phyloP scores from a whole-genome alignment of 192 early-diverging fungal genomes.

The Linnemannia schmuckeri region DNA sequence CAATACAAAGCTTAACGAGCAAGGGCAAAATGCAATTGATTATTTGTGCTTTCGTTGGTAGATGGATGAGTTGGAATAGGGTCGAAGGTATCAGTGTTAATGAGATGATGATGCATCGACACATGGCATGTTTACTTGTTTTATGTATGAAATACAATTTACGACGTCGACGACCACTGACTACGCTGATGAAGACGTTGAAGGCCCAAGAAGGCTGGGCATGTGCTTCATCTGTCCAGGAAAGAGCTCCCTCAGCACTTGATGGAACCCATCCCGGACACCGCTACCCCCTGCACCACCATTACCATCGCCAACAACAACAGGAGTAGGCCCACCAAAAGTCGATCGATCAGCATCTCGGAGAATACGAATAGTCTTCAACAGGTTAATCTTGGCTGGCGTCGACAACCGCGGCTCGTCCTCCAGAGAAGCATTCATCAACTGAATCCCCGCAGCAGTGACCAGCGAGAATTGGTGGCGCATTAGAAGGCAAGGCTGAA shows the following conservation, averaged over 20 bases:
- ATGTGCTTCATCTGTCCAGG: conserved; percentile 43
- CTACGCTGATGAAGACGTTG: no score
- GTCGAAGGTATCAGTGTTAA: no score
- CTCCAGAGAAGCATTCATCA: conserved; percentile 48
- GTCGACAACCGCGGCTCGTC: conserved; percentile 51
- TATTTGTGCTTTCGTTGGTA: no score
- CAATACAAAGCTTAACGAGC: background rate
- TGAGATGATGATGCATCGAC: no score
- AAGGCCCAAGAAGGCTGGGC: conserved; percentile 7
- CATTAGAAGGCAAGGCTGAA: conserved; percentile 50
- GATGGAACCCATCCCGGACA: conserved; percentile 43
- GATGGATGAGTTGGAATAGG: no score
- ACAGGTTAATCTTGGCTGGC: conserved; percentile 50
- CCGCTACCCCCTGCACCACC: background rate
- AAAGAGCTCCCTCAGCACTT: conserved; percentile 45
- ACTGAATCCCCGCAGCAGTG: conserved; percentile 47
- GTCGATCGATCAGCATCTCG: conserved; percentile 53
- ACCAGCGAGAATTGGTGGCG: conserved; percentile 52
- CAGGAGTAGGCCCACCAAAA: conserved; percentile 4
- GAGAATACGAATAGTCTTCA: conserved; percentile 49
- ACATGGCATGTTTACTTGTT: no score
- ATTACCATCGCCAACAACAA: background rate
- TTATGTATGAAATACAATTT: no score
- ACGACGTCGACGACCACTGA: no score
- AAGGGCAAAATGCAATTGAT: no score